Conservation (phyloP, 1,284 basidiomycete genomes). For the Bjerkandera adusta region DNA sequence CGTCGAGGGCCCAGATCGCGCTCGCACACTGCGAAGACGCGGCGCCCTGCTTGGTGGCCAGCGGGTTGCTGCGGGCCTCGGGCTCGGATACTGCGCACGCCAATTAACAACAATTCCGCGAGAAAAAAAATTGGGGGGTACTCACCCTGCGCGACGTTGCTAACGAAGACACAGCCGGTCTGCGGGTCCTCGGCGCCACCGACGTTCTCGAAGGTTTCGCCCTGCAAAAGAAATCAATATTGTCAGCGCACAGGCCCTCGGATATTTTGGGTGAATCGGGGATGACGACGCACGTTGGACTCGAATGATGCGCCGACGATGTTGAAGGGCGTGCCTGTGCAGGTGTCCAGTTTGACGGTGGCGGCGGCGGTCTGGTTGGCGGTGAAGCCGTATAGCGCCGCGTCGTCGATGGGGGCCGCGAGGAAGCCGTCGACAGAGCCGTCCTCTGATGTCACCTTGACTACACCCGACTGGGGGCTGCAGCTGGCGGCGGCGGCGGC, state of each 20-base stretch:
- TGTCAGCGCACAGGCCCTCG: neutral
- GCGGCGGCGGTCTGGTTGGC: neutral
- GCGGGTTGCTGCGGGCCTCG: neutral
- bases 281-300: neutral
- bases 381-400: slow-evolving; percentile 1
- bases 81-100: neutral
- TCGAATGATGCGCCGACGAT: neutral
- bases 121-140: too few relatives aligned
- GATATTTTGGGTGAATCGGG: too few relatives aligned
- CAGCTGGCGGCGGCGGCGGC: too few relatives aligned
- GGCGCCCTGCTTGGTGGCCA: neutral
- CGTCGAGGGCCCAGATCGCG: slow-evolving; percentile 1
- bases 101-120: neutral
- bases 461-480: neutral
- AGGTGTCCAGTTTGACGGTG: neutral
- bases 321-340: neutral
- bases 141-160: slow-evolving; percentile 5
- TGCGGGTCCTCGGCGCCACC: slow-evolving; percentile 1
- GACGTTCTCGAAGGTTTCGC: neutral
- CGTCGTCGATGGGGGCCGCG: neutral
- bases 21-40: neutral
- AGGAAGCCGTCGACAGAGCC: neutral
- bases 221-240: neutral
- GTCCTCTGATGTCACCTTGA: slow-evolving; percentile 1
- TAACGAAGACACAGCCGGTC: slow-evolving; percentile 1